Conservation (phyloP, 768 basidiomycete genomes). For the Leucocoprinus birnbaumii region DNA sequence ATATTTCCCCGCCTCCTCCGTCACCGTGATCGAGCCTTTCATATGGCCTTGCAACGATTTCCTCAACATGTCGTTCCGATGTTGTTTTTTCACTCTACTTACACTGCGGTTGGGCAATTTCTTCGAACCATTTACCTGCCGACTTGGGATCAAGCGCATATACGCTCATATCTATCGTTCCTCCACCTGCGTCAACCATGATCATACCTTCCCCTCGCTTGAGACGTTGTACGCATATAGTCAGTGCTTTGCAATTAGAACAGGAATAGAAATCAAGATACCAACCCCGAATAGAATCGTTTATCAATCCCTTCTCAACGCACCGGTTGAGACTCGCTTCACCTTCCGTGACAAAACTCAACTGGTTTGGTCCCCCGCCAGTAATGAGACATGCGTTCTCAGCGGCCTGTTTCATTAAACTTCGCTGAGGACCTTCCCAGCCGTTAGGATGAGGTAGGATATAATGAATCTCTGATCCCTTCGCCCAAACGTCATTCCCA, state of each 20-base stretch:
- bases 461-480: slow-evolving; percentile 37
- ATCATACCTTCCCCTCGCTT: slow-evolving; percentile 33
- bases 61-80: no score
- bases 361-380: slow-evolving; percentile 30
- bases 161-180: slow-evolving; percentile 40
- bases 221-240: no score
- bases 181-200: slow-evolving; percentile 42
- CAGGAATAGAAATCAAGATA: background rate
- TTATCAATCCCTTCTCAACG: slow-evolving; percentile 36
- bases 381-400: slow-evolving; percentile 47
- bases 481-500: slow-evolving; percentile 8
- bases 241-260: background rate
- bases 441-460: slow-evolving; percentile 63
- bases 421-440: slow-evolving; percentile 58
- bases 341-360: slow-evolving; percentile 58
- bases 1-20: slow-evolving; percentile 28
- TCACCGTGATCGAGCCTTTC: slow-evolving; percentile 42
- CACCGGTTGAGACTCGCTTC: slow-evolving; percentile 60
- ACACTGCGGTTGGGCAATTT: slow-evolving; percentile 24
- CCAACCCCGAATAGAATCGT: slow-evolving; percentile 18
- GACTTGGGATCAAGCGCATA: slow-evolving; percentile 22
- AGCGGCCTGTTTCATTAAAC: slow-evolving; percentile 50
- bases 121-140: slow-evolving; percentile 24
- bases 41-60: slow-evolving; percentile 30
- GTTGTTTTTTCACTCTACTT: background rate